These are phyloP conservation scores for Nasturtium officinale DNA, from an alignment of 345 rosid species.

Conservation along the genomic window DNA sequence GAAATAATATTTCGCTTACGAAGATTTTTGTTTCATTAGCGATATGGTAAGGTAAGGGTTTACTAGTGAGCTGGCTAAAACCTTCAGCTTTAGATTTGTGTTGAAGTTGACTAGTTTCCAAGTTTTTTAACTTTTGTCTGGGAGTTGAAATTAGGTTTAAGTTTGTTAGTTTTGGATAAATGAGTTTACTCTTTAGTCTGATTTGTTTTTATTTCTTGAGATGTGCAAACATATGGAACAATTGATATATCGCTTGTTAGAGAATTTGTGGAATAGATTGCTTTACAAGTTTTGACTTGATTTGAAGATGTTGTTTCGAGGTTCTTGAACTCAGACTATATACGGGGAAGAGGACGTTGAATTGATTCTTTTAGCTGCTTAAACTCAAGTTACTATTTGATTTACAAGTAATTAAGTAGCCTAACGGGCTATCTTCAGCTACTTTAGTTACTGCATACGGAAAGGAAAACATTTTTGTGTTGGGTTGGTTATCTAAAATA, in stretches of 20 bases:
- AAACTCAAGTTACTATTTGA: background rate
- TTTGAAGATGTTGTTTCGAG: background rate
- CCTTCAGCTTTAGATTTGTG: background rate
- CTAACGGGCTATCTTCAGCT: background rate
- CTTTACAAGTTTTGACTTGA: background rate
- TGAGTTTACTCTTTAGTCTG: background rate
- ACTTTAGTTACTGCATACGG: background rate
- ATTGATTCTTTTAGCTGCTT: background rate
- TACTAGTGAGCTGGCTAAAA: background rate
- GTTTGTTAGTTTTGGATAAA: background rate
- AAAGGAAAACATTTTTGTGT: background rate
- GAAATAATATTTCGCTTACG: background rate
- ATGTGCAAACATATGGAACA: conserved; percentile 7
- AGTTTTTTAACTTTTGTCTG: background rate
- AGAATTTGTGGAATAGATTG: background rate
- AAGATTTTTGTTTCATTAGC: no score
- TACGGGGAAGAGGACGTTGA: background rate
- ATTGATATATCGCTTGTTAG: background rate
- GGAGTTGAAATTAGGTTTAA: conserved; percentile 6
- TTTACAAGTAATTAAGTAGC: background rate
- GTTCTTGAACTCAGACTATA: background rate
- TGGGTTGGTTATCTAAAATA: background rate
- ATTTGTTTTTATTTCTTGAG: background rate
- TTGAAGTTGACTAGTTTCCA: conserved; percentile 14
- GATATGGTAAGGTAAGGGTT: background rate